Percentiles rank a stretch among this genome's conserved stretches.
Evolutionary conservation across 2,329 filamentous ascomycete species (phyloP).

Genomic region (Reticulascus tulasneorum): DNA sequence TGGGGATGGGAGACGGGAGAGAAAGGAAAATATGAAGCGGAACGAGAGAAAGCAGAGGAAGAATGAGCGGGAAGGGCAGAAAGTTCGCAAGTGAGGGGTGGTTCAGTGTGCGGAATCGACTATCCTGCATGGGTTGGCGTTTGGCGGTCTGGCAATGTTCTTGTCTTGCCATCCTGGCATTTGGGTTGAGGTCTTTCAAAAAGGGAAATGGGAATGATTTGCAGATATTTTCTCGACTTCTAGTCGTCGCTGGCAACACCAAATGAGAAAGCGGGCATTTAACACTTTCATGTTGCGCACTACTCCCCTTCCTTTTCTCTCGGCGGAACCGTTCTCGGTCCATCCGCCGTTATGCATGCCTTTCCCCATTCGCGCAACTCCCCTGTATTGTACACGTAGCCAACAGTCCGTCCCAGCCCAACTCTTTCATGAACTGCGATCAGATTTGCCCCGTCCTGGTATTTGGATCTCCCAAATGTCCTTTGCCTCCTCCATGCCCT

Average conservation of each 20-base stretch:
- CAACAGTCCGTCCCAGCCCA: conserved; percentile 4
- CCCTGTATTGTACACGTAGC: conserved; percentile 10
- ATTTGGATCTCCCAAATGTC: conserved; percentile 10
- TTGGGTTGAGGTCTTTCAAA: conserved; percentile 8
- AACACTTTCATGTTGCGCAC: conserved; percentile 3
- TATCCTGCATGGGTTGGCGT: conserved; percentile 12
- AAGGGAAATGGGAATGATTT: conserved; percentile 7
- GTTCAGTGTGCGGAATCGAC: no score
- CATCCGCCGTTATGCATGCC: conserved; percentile 1
- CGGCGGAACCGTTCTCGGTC: background rate
- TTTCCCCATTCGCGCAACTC: conserved; percentile 6
- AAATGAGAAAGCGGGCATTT: background rate
- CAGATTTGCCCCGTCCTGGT: background rate
- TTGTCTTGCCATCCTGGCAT: conserved; percentile 6
- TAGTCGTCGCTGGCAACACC: conserved; percentile 1
- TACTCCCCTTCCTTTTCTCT: conserved; percentile 1
- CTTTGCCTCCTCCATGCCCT: conserved; percentile 4
- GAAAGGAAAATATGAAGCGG: conserved; percentile 65
- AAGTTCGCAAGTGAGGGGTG: background rate
- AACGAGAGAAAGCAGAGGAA: conserved; percentile 68
- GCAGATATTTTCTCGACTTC: background rate
- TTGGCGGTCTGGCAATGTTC: conserved; percentile 9
- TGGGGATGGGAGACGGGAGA: conserved; percentile 60
- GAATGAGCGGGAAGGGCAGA: conserved; percentile 50
- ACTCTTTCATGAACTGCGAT: conserved; percentile 9